Evolutionary conservation across 345 rosid species (phyloP), one percentile per base, ranked within the genome.

Genomic region (Stellera chamaejasme): DNA sequence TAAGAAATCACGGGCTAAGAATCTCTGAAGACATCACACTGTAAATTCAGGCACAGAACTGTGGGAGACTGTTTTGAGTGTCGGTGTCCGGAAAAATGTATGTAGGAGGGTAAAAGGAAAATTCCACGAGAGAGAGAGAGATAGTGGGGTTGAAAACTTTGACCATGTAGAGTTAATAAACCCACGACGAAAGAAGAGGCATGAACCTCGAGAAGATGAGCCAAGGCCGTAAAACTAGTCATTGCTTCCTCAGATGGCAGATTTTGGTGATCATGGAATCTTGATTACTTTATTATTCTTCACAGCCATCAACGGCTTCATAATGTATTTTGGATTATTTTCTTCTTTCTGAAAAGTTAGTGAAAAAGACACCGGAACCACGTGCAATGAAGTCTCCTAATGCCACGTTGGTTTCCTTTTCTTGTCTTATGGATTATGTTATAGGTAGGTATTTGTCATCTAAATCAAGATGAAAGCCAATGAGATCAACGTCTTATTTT

Each of bases 1-100:
- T 68, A 77, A 72, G 69, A 19, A 13, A 55, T 77, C 94, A 82
- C 87, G 82, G 82, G 79, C 61, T 68, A 68, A 68, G 80, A 72
- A 78, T 74, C 75, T 72, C 69, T 52, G 76, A 64, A 75, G 62
- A 48, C 59, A 63, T 71, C 54, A 66, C 69, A 49, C 11, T 60
- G 43, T 45, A 45, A 69, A 71, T 43, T 60, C 65, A 65, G 71
- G 76, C 75, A 66, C 58, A 62, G 43, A 66, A 58, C 75, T 62
- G 57, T 60, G 72, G 66, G 47, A 51, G 27, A 55, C 69, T 48
- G 76, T 55, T 48, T 43, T 51, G 41, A 72, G 69, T 58, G 70
- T 69, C 68, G 68, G 70, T 67, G 64, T 41, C 25, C 23, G 61
- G 56, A 59, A 62, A 66, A 63, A 60, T 64, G 45, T 53, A 66